phyloP scores from a whole-genome alignment of 2,329 filamentous ascomycete genomes.

The Paecilomyces variotii region DNA sequence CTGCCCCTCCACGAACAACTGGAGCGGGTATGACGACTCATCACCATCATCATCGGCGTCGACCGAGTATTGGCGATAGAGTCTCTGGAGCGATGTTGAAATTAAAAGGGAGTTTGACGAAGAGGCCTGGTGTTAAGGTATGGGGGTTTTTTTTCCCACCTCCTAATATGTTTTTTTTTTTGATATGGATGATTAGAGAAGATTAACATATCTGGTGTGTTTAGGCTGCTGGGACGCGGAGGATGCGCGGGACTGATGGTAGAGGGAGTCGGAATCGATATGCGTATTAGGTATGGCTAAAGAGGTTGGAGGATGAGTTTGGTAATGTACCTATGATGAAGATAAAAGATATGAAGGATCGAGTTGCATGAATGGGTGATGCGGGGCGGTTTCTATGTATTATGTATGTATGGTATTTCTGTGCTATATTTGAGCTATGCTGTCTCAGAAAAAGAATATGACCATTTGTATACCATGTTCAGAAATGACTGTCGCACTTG shows the following conservation, averaged over 20 bases:
- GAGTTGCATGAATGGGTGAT: background rate
- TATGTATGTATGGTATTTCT: too few relatives aligned
- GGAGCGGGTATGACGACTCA: slow-evolving; percentile 39
- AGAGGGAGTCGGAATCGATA: slow-evolving; percentile 38
- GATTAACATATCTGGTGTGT: background rate
- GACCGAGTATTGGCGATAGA: slow-evolving; percentile 65
- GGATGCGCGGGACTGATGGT: slow-evolving; percentile 68
- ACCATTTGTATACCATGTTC: too few relatives aligned
- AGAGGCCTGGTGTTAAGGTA: slow-evolving; percentile 60
- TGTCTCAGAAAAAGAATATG: too few relatives aligned
- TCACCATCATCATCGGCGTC: slow-evolving; percentile 60
- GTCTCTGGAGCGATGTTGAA: slow-evolving; percentile 67
- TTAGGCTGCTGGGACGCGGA: slow-evolving; percentile 63
- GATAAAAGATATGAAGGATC: background rate
- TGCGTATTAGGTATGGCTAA: background rate
- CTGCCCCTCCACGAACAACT: slow-evolving; percentile 27
- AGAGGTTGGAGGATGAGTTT: background rate
- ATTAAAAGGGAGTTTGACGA: slow-evolving; percentile 61
- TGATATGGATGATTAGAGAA: too few relatives aligned
- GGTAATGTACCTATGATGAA: background rate
- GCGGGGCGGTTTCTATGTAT: too few relatives aligned
- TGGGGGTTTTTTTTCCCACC: slow-evolving; percentile 26
- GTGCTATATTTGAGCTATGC: too few relatives aligned
- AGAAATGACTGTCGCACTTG: too few relatives aligned
- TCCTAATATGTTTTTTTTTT: too few relatives aligned